Conservation (phyloP, 768 basidiomycete species). For the Zangia roseola region DNA sequence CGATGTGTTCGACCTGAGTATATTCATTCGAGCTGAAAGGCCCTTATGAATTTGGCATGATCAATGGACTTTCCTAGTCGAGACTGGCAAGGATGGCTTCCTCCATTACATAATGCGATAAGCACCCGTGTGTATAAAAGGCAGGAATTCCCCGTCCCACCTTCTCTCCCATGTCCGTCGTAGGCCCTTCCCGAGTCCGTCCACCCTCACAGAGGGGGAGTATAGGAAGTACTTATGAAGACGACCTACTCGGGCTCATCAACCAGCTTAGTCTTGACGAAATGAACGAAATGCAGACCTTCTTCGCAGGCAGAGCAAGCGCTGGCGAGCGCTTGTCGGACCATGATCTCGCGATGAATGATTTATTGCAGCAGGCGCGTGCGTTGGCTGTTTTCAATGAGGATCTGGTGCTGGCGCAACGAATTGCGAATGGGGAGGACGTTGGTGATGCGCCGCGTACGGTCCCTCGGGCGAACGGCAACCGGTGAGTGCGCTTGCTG, state of each 20-base stretch:
- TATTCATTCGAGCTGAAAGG: too few relatives aligned
- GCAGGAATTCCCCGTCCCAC: background rate
- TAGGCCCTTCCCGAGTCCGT: slow-evolving; percentile 24
- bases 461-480: background rate
- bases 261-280: slow-evolving; percentile 17
- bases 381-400: slow-evolving; percentile 13
- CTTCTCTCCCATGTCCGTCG: slow-evolving; percentile 23
- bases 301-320: slow-evolving; percentile 3
- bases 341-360: slow-evolving; percentile 23
- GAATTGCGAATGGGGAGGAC: slow-evolving; percentile 13
- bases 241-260: slow-evolving; percentile 23
- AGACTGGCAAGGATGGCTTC: too few relatives aligned
- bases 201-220: slow-evolving; percentile 6
- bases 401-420: slow-evolving; percentile 23
- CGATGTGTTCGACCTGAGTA: too few relatives aligned
- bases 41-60: too few relatives aligned
- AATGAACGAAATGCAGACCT: slow-evolving; percentile 16
- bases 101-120: too few relatives aligned
- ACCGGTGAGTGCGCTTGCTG: background rate
- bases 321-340: slow-evolving; percentile 17
- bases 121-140: slow-evolving; percentile 2
- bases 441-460: background rate
- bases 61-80: too few relatives aligned
- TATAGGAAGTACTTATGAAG: slow-evolving; percentile 26
- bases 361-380: slow-evolving; percentile 25